Base-by-base conservation (phyloP, 371 early-diverging fungal genomes). In the Mucor irregularis region DNA sequence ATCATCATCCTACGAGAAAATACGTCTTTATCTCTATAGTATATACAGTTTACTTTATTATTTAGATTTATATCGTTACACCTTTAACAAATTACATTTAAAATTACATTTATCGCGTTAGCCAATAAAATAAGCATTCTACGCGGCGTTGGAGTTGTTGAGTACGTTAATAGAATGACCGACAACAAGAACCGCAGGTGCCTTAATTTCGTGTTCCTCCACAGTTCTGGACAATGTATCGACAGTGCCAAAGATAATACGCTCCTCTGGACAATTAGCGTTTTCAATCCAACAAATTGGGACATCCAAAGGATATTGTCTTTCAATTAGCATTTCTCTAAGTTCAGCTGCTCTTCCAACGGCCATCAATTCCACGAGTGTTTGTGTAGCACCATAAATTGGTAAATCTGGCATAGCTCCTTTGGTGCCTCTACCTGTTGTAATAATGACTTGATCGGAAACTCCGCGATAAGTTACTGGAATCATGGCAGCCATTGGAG, bases 331-430 rank as follows among this genome's bases (percentile, higher is more conserved):
- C 73, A 93, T 74, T 60, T 77, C 49, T 19, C 80, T 67, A 5
- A 94, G 59, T 34, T 81, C 85, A 16, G 63, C 44, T 21, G 92
- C 80, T 53, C 89, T 76, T 42, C 86, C 86, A 3, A 93, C 87
- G 1, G 91, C 87, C 94, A 93, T 96, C 37, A 96, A 69, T 4
- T 92, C 70, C 3, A 94, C 92, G 9, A 88, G 74, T 5, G 94
- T 93, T 40, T 90, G 81, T 28, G 83, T 82, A 11, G 62, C 58
- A 34, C 80, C 57, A 50, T 81, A 90, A 0, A 47, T 40, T 0
- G 96, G 94, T 5, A 92, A 68, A 29, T 85, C 74, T 7, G 96
- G 94, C 63, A 90, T 78, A 8, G 78, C 71, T 8, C 90, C 90
- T 29, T 89, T 85, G 13, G 85, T 81, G 28, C 84, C 81, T 35